These are phyloP conservation scores for Camellia sinensis DNA, from an alignment of 148 eudicot genomes.

Conservation along the genomic window DNA sequence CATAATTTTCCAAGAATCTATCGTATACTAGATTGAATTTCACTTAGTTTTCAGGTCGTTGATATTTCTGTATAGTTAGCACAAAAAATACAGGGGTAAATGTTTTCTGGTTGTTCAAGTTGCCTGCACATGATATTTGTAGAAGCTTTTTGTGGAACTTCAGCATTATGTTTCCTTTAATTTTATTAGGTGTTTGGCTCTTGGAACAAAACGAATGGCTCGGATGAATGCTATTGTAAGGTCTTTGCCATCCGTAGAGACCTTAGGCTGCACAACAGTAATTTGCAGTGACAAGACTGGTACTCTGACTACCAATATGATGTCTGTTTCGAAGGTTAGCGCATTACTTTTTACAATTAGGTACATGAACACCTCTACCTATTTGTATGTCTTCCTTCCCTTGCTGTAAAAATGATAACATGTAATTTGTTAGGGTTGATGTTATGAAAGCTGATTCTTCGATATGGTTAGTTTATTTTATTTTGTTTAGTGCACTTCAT, in stretches of 20 bases:
- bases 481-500: not conserved
- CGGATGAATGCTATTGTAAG: slow-evolving; percentile 96
- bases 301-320: slow-evolving; percentile 97
- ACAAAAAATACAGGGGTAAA: not conserved
- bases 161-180: not conserved
- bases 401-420: not conserved
- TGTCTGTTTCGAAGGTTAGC: slow-evolving; percentile 93
- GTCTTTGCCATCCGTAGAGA: slow-evolving; percentile 97
- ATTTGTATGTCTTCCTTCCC: not conserved
- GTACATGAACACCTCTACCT: not conserved
- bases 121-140: not conserved
- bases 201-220: slow-evolving; percentile 99
- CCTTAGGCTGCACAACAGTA: slow-evolving; percentile 97
- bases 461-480: not conserved
- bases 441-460: not conserved
- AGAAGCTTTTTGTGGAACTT: not conserved
- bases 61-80: not conserved
- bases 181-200: slow-evolving; percentile 82
- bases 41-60: not conserved
- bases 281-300: slow-evolving; percentile 99
- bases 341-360: not conserved
- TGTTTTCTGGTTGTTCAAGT: not conserved
- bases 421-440: not conserved
- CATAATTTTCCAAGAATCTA: not conserved
- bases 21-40: not conserved